A percentile compares a stretch with the other conserved stretches of the same genome.
Conservation (phyloP, 306 rosid species). For the Fagus crenata region DNA sequence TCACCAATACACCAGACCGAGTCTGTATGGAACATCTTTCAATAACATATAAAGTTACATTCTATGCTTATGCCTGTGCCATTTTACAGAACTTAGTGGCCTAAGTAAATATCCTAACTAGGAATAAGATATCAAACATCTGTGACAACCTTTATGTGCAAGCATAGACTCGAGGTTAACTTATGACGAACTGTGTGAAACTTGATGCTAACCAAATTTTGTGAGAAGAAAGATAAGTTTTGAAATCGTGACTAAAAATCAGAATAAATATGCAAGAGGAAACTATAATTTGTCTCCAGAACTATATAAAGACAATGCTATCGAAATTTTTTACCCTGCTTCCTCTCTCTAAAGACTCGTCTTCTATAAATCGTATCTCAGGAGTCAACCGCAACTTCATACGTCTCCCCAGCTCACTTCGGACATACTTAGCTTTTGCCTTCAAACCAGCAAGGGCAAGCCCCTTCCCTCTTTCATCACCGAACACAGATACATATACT, state of each 20-base stretch:
- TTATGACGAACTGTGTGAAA: background rate
- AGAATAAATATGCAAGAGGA: background rate
- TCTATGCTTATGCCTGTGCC: background rate
- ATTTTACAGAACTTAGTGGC: background rate
- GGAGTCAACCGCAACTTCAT: conserved; percentile 90
- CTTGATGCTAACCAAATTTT: background rate
- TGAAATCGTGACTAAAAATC: background rate
- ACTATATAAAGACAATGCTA: background rate
- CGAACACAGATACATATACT: conserved; percentile 88
- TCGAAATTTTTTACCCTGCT: conserved; percentile 64
- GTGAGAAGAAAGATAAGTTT: background rate
- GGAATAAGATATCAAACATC: background rate
- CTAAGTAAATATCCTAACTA: background rate
- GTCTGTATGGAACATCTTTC: background rate
- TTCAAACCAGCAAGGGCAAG: conserved; percentile 89
- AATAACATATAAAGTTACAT: background rate
- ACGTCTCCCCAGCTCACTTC: conserved; percentile 75
- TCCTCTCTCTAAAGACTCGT: conserved; percentile 88
- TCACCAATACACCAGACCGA: background rate
- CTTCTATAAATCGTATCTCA: conserved; percentile 87
- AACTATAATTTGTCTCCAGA: background rate
- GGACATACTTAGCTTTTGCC: conserved; percentile 85
- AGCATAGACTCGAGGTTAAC: conserved; percentile 9
- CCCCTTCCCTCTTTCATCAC: conserved; percentile 92
- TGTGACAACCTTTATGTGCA: conserved; percentile 7